Percentiles rank a stretch among this genome's conserved stretches.
These are phyloP conservation scores for Apodospora peruviana DNA, from an alignment of 495 filamentous ascomycete genomes.

Conservation along the genomic window DNA sequence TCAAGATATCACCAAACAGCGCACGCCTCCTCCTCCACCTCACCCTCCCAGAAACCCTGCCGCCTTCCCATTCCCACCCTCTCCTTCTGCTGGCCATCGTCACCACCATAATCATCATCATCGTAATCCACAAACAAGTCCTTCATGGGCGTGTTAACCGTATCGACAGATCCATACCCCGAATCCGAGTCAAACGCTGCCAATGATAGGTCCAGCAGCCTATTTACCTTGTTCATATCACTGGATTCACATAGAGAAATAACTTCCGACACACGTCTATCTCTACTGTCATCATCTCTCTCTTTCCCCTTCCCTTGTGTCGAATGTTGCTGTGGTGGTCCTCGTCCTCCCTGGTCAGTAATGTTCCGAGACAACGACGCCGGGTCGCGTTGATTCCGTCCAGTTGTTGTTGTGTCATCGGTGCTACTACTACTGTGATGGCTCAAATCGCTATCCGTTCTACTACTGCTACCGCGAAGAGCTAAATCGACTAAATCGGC, in stretches of 20 bases:
- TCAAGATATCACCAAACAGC: neutral
- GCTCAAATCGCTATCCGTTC: neutral
- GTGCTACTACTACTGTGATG: neutral
- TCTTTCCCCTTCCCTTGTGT: neutral
- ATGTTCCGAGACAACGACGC: neutral
- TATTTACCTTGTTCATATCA: neutral
- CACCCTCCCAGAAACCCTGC: neutral
- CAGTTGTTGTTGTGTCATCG: neutral
- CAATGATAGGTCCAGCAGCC: no score
- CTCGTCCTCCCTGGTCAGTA: neutral
- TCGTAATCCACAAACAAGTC: neutral
- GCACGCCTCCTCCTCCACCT: neutral
- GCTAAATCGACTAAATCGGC: conserved; percentile 5
- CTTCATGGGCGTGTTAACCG: neutral
- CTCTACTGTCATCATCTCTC: neutral
- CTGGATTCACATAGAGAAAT: neutral
- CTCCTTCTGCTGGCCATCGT: neutral
- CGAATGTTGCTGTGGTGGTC: neutral
- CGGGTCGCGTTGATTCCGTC: neutral
- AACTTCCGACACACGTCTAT: neutral
- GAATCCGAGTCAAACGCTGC: conserved; percentile 1
- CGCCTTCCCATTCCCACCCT: neutral
- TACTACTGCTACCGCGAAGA: neutral
- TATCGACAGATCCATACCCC: conserved; percentile 4
- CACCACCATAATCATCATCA: neutral